A percentile compares a stretch with the other conserved stretches of the same genome.
phyloP scores from a whole-genome alignment of 345 rosid species.

The Eutrema japonicum region DNA sequence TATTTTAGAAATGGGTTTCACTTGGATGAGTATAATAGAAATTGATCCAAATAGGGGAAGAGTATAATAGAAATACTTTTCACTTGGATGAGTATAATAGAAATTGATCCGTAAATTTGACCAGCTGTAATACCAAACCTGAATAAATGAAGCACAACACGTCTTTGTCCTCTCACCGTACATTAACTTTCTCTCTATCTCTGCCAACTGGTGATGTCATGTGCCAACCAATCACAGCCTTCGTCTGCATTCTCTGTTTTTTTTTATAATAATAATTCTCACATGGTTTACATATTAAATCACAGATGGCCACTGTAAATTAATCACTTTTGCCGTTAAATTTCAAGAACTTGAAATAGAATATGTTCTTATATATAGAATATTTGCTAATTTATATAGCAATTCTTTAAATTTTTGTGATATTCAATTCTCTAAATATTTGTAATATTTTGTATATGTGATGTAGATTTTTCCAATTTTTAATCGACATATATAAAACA shows the following conservation, averaged over 20 bases:
- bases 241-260: slow-evolving; percentile 1
- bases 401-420: no score
- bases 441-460: neutral
- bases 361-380: neutral
- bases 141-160: slow-evolving; percentile 33
- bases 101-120: no score
- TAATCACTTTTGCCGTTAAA: neutral
- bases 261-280: neutral
- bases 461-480: neutral
- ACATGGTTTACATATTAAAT: slow-evolving; percentile 8
- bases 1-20: no score
- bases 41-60: no score
- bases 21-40: no score
- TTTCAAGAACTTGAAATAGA: neutral
- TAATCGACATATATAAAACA: neutral
- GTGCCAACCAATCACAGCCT: slow-evolving; percentile 39
- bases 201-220: slow-evolving; percentile 37
- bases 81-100: no score
- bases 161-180: slow-evolving; percentile 37
- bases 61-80: no score
- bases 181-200: neutral
- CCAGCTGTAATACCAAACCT: slow-evolving; percentile 37
- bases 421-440: no score
- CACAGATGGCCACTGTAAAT: neutral
- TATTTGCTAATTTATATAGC: no score